Evolutionary conservation across 2,329 filamentous ascomycete species (phyloP).

Genomic region (Sporothrix schenckii): DNA sequence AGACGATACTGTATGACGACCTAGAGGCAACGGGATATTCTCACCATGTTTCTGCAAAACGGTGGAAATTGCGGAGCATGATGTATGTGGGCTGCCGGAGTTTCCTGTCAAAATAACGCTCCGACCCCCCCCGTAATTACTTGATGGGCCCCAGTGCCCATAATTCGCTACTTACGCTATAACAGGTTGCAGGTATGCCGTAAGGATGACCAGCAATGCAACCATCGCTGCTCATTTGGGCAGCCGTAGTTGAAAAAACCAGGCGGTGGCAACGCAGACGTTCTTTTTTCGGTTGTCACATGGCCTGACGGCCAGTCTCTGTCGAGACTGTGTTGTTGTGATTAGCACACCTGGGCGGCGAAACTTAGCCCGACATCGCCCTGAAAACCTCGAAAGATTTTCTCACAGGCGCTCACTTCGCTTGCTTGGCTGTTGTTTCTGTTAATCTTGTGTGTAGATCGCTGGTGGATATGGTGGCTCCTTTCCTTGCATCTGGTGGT

Average conservation of each 20-base stretch:
- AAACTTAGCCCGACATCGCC: slow-evolving; percentile 11
- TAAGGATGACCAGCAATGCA: not conserved
- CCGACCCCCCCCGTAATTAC: not conserved
- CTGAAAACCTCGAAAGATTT: not conserved
- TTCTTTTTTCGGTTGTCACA: not conserved
- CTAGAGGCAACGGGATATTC: not conserved
- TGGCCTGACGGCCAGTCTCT: not conserved
- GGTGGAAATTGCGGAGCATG: not conserved
- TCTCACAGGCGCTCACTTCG: not conserved
- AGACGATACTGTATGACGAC: not conserved
- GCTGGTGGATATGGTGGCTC: not conserved
- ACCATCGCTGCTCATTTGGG: not conserved
- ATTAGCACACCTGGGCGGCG: slow-evolving; percentile 4
- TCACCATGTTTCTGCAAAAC: not conserved
- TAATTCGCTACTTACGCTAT: not conserved
- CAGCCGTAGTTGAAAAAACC: slow-evolving; percentile 19
- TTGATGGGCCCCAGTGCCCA: not conserved
- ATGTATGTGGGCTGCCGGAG: not conserved
- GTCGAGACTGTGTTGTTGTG: not conserved
- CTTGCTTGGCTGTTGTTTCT: not conserved
- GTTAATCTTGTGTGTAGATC: not conserved
- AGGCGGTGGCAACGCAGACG: slow-evolving; percentile 19
- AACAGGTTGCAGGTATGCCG: not conserved
- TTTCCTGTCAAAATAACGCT: not conserved
- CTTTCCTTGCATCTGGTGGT: not conserved